These are phyloP conservation scores for Sarocladium oryzae DNA, from an alignment of 2,329 filamentous ascomycete genomes.

Conservation along the genomic window DNA sequence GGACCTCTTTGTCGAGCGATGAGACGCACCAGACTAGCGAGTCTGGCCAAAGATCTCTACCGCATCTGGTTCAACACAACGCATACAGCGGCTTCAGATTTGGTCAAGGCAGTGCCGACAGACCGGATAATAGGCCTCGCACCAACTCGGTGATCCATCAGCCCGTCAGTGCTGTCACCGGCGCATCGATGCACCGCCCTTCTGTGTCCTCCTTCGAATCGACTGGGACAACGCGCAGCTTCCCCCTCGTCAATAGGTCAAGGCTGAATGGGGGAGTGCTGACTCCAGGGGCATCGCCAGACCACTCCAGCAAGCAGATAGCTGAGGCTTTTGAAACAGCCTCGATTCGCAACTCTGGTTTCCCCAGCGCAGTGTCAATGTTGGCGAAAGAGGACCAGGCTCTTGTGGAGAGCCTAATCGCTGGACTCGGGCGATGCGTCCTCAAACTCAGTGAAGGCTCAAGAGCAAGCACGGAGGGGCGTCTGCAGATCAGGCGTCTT, in stretches of 20 bases:
- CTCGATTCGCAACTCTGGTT: constrained; percentile 17
- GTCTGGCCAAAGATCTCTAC: not conserved
- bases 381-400: constrained; percentile 51
- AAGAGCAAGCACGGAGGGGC: constrained; percentile 48
- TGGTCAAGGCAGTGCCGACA: constrained; percentile 20
- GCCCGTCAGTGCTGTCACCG: constrained; percentile 33
- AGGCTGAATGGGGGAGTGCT: constrained; percentile 39
- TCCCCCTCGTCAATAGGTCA: constrained; percentile 51
- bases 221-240: constrained; percentile 53
- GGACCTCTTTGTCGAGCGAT: constrained; percentile 21
- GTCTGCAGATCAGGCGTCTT: constrained; percentile 62
- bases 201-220: constrained; percentile 53
- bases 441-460: constrained; percentile 50
- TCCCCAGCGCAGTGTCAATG: constrained; percentile 26
- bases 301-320: constrained; percentile 40
- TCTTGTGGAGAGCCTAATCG: constrained; percentile 53
- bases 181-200: constrained; percentile 41
- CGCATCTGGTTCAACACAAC: constrained; percentile 12
- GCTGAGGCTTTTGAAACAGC: constrained; percentile 38
- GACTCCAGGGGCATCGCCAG: constrained; percentile 43
- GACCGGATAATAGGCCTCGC: constrained; percentile 16
- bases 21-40: constrained; percentile 3
- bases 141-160: constrained; percentile 34
- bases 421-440: constrained; percentile 53
- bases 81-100: constrained; percentile 22